Base-by-base conservation (phyloP, 2,329 filamentous ascomycete genomes). In the Neonectria coccinea region DNA sequence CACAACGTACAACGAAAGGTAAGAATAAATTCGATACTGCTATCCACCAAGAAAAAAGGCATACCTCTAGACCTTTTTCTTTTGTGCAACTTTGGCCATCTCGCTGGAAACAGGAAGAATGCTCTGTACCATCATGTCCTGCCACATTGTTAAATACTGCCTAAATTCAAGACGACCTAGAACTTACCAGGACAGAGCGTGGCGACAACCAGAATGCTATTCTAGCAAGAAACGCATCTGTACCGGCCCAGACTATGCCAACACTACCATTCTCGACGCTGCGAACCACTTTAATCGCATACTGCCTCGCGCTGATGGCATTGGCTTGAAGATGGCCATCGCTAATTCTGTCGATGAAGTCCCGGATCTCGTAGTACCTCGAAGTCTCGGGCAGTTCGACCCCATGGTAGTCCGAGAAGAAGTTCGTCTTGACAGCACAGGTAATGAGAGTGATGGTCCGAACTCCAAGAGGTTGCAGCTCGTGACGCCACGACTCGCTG, bases 391-490 rank as follows among this genome's bases (percentile, higher is more conserved):
- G 69, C 2, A 73, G 10, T 20, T 64, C 45, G 12, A 45, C 3
- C 1, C 5, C 22, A 8, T 62, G 22, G 22, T 59, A 20, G 20
- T 65, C 61, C 16, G 14, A 14, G 10, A 69, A 71, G 29, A 48
- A 62, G 3, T 61, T 58, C n/a, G 65, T 72, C 48, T 69, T 70
- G 54, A 71, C 69, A 10, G 50, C 64, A 33, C 47, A 59, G 22
- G 71, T 73, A 12, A 72, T 58, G 18, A 72, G 67, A 12, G 70
- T 72, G 20, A 75, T 60, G 22, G 68, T 68, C 1, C 72, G 70
- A 11, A 76, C 67, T n/a, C 72, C 73, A 8, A 76, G 67, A 10
- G 73, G 73, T 27, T 65, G 47, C 10, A 76, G 67, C 63, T 76
- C 74, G 25, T 60, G 67, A 18, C 72, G 69, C 64, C 67, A 67